Percentiles rank a stretch among this genome's conserved stretches.
These are phyloP conservation scores for Prinsepia uniflora DNA, from an alignment of 306 rosid species.

Conservation along the genomic window DNA sequence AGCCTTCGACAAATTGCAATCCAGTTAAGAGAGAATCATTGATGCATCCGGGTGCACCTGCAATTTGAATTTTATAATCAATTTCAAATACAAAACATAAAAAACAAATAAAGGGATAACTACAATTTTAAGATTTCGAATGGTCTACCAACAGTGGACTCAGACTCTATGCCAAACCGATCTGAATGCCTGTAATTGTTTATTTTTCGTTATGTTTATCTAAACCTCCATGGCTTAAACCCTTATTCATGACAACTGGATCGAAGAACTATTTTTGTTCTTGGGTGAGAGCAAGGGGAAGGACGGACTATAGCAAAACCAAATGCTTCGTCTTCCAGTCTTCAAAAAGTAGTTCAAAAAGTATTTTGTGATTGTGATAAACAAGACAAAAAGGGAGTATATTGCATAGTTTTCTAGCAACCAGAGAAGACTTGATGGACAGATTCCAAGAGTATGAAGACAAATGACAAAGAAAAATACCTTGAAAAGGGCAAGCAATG, in stretches of 20 bases:
- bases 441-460: background rate
- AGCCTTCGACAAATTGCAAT: slow-evolving; percentile 82
- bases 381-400: background rate
- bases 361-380: background rate
- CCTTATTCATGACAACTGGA: background rate
- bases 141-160: background rate
- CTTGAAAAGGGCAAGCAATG: slow-evolving; percentile 95
- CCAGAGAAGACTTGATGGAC: background rate
- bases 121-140: no score
- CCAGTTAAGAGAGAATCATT: slow-evolving; percentile 89
- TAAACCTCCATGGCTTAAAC: background rate
- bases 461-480: slow-evolving; percentile 29
- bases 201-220: background rate
- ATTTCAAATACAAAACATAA: slow-evolving; percentile 18
- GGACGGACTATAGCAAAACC: background rate
- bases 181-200: background rate
- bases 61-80: slow-evolving; percentile 31
- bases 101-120: background rate
- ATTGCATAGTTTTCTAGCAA: background rate
- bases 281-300: background rate
- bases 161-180: background rate
- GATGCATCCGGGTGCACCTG: slow-evolving; percentile 97
- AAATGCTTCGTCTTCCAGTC: slow-evolving; percentile 5
- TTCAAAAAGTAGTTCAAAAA: background rate
- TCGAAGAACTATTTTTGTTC: background rate